These are phyloP conservation scores for Tolypocladium inflatum DNA, from an alignment of 2,329 filamentous ascomycete genomes.

Conservation along the genomic window DNA sequence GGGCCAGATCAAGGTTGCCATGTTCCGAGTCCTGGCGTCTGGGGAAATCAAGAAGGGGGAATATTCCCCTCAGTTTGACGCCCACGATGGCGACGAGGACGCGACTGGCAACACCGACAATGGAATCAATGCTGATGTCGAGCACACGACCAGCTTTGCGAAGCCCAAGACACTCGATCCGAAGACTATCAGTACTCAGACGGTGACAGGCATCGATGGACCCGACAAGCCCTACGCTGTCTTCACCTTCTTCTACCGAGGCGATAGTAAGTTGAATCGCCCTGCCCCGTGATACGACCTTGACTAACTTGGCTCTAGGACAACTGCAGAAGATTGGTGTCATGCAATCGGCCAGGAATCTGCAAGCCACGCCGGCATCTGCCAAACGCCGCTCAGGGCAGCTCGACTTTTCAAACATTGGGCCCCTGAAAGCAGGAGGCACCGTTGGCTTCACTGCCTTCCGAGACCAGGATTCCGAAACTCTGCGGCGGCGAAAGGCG, in stretches of 20 bases:
- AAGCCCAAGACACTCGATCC: constrained; percentile 94
- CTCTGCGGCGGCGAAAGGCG: constrained; percentile 43
- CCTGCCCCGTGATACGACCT: background rate
- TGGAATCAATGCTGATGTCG: constrained; percentile 68
- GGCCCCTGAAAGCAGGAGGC: constrained; percentile 75
- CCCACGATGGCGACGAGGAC: constrained; percentile 87
- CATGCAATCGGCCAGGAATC: constrained; percentile 55
- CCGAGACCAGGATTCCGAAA: constrained; percentile 56
- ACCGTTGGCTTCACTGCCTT: constrained; percentile 87
- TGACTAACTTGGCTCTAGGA: constrained; percentile 38
- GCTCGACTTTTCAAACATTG: constrained; percentile 76
- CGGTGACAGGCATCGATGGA: constrained; percentile 94
- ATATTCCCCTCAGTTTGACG: constrained; percentile 95
- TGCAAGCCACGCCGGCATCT: constrained; percentile 49
- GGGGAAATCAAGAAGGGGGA: constrained; percentile 97
- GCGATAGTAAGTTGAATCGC: constrained; percentile 63
- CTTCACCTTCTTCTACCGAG: constrained; percentile 96
- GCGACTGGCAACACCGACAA: constrained; percentile 42
- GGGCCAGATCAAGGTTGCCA: constrained; percentile 94
- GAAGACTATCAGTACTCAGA: constrained; percentile 96
- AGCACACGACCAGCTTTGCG: constrained; percentile 96
- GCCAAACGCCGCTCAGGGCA: constrained; percentile 75
- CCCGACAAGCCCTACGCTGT: constrained; percentile 93
- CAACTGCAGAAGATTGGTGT: constrained; percentile 98
- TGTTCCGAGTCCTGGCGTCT: constrained; percentile 90